Conservation (phyloP, 192 early-diverging fungal species). For the Glomus cerebriforme region DNA sequence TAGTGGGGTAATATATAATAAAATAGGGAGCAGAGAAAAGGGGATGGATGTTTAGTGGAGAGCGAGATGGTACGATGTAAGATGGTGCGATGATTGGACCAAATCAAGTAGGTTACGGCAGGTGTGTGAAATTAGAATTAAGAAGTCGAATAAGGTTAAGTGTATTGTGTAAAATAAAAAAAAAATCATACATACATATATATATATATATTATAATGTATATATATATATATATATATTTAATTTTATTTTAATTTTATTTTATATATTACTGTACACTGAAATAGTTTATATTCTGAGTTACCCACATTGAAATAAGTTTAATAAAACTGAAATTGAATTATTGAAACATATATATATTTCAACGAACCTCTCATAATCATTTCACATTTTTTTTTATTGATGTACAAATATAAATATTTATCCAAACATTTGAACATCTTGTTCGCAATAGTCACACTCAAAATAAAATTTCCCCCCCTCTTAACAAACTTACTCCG, state of each 20-base stretch:
- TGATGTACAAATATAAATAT: constrained; percentile 20
- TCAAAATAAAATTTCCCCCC: background rate
- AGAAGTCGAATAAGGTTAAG: background rate
- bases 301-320: background rate
- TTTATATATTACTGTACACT: background rate
- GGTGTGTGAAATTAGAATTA: background rate
- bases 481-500: background rate
- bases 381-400: background rate
- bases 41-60: background rate
- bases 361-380: constrained; percentile 2
- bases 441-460: background rate
- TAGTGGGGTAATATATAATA: constrained; percentile 14
- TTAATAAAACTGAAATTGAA: background rate
- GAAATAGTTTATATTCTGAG: background rate
- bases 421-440: background rate
- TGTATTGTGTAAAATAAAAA: background rate
- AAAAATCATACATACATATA: background rate
- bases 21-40: background rate
- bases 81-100: background rate
- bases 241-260: background rate
- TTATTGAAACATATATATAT: background rate
- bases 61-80: background rate
- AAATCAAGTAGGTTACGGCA: background rate
- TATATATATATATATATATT: background rate
- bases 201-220: background rate